These are phyloP conservation scores for Vaccinium vitisidaea DNA, from an alignment of 148 eudicot species.

Conservation along the genomic window DNA sequence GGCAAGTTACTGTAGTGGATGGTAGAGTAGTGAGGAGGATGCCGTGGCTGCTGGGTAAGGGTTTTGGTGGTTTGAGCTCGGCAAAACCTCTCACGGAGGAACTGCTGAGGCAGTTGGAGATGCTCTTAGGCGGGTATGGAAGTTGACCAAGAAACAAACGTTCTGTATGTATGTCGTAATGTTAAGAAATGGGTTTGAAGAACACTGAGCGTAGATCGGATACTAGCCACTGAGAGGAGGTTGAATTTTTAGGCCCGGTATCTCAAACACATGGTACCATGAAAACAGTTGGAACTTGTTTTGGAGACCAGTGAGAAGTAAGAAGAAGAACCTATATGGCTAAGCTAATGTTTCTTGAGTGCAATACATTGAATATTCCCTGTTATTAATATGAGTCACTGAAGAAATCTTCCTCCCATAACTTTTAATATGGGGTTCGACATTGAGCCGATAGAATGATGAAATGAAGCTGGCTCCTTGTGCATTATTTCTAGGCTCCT, in stretches of 20 bases:
- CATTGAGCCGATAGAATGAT: background rate
- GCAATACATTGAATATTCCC: background rate
- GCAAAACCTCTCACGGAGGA: too few species aligned
- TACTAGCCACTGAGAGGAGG: background rate
- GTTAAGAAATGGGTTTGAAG: background rate
- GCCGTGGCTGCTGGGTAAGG: too few species aligned
- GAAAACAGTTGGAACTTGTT: background rate
- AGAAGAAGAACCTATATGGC: background rate
- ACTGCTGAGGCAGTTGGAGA: too few species aligned
- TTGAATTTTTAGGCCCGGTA: background rate
- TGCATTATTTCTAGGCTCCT: background rate
- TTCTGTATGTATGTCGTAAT: background rate
- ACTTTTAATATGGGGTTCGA: background rate
- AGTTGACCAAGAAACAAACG: background rate
- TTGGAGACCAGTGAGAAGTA: background rate
- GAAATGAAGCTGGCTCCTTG: background rate
- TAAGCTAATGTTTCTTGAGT: background rate
- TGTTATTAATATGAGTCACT: background rate
- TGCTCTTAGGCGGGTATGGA: background rate
- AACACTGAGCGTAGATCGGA: background rate
- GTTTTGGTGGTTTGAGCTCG: too few species aligned
- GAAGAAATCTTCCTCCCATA: background rate
- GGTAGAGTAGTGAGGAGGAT: too few species aligned
- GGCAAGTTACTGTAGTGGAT: too few species aligned
- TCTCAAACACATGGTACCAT: background rate